Conservation (phyloP, 202 grass and related monocot species). For the Brachypodium distachyon region DNA sequence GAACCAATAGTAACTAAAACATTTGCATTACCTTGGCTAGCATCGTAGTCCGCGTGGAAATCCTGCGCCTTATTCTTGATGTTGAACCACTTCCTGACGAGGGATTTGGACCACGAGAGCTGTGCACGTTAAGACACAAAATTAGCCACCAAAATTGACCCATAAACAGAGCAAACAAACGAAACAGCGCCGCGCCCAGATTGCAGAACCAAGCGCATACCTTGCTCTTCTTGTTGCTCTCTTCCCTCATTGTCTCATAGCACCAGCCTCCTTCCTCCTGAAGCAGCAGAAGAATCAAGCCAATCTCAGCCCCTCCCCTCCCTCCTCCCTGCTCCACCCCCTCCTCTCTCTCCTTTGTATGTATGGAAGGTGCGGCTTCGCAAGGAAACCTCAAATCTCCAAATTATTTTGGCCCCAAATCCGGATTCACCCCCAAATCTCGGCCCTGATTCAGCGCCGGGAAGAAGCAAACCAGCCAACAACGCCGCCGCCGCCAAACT, state of each 20-base stretch:
- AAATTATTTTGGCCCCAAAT: background rate
- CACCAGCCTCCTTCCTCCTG: background rate
- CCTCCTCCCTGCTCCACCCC: background rate
- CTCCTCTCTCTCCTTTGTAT: background rate
- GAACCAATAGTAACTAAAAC: background rate
- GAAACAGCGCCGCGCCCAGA: background rate
- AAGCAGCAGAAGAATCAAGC: background rate
- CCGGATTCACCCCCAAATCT: conserved; percentile 20
- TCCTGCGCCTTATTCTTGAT: conserved; percentile 77
- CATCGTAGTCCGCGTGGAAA: conserved; percentile 63
- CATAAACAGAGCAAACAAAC: background rate
- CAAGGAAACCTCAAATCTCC: conserved; percentile 29
- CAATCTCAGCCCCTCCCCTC: background rate
- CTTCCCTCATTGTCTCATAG: conserved; percentile 83
- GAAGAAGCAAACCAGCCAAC: background rate
- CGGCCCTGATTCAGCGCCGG: background rate
- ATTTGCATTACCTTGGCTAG: conserved; percentile 39
- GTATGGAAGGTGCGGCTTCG: background rate
- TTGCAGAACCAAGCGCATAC: conserved; percentile 20
- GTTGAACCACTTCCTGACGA: conserved; percentile 96
- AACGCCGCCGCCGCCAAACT: conserved; percentile 9
- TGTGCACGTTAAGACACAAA: conserved; percentile 23
- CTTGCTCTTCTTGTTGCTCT: conserved; percentile 83
- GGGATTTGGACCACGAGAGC: conserved; percentile 93
- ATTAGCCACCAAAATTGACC: background rate